Evolutionary conservation across 768 basidiomycete genomes (phyloP).

Genomic region (Amanita jacksonii): DNA sequence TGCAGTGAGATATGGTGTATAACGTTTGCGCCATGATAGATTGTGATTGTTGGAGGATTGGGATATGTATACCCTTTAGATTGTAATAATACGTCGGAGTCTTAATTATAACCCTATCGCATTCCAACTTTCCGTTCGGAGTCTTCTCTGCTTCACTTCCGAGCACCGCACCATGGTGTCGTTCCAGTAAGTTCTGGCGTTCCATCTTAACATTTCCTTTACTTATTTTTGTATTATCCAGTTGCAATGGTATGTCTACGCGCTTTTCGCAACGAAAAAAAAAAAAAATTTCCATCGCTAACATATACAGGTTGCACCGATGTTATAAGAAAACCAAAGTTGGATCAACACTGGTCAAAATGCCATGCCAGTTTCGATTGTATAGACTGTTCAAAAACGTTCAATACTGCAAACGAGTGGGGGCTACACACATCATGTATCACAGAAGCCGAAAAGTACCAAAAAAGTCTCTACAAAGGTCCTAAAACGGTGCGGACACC

Average conservation of each 20-base stretch:
- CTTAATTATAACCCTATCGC: too few species aligned
- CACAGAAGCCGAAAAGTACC: constrained; percentile 88
- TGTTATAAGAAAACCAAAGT: constrained; percentile 88
- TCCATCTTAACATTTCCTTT: background rate
- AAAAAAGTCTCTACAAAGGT: constrained; percentile 80
- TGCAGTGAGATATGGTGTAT: constrained; percentile 53
- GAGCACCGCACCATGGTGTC: constrained; percentile 53
- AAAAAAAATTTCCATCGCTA: background rate
- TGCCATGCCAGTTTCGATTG: constrained; percentile 70
- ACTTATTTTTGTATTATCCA: constrained; percentile 17
- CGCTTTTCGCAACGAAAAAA: background rate
- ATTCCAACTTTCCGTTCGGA: too few species aligned
- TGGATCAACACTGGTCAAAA: constrained; percentile 63
- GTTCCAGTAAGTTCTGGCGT: constrained; percentile 45
- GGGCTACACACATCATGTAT: constrained; percentile 81
- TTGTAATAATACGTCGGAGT: too few species aligned
- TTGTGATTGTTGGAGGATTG: too few species aligned
- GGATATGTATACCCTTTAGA: too few species aligned
- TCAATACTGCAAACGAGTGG: constrained; percentile 66
- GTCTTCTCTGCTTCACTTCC: too few species aligned
- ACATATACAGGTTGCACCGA: constrained; percentile 57
- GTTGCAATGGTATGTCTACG: constrained; percentile 58
- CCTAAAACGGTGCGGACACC: constrained; percentile 41
- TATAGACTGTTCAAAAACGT: constrained; percentile 84
- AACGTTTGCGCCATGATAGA: constrained; percentile 18